Evolutionary conservation across 2,329 filamentous ascomycete genomes (phyloP).

Genomic region (Claviceps africana): DNA sequence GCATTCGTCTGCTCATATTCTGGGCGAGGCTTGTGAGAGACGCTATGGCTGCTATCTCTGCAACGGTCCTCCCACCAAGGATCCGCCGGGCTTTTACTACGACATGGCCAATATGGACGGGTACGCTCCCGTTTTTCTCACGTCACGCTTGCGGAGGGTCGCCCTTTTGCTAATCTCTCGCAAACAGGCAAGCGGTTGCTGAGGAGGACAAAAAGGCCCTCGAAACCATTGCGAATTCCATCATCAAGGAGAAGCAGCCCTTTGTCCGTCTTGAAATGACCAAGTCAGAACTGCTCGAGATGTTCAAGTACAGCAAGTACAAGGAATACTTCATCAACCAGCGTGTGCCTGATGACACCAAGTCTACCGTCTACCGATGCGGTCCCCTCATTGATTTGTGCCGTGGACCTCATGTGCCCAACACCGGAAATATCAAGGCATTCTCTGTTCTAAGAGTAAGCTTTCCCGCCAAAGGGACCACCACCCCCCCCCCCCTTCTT

Average conservation of each 20-base stretch:
- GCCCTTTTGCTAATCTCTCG: conserved; percentile 5
- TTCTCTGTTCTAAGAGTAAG: conserved; percentile 75
- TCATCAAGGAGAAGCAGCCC: conserved; percentile 92
- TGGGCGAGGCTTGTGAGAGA: conserved; percentile 88
- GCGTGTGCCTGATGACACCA: conserved; percentile 63
- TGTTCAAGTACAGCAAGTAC: conserved; percentile 96
- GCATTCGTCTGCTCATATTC: conserved; percentile 89
- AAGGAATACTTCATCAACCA: conserved; percentile 87
- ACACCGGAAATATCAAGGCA: conserved; percentile 85
- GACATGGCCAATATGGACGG: conserved; percentile 60
- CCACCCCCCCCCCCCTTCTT: too few relatives aligned
- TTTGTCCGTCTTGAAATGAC: conserved; percentile 82
- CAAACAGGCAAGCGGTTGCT: conserved; percentile 54
- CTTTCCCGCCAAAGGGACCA: background rate
- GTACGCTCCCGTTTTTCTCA: too few relatives aligned
- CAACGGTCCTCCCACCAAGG: conserved; percentile 81
- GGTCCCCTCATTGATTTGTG: conserved; percentile 92
- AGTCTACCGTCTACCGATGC: conserved; percentile 86
- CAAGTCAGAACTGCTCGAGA: conserved; percentile 83
- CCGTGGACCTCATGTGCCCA: conserved; percentile 80
- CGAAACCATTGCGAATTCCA: conserved; percentile 64
- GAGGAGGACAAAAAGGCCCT: conserved; percentile 75
- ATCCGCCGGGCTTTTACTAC: conserved; percentile 76
- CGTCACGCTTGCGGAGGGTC: too few relatives aligned
- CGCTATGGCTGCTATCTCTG: conserved; percentile 85